Percentiles rank a stretch among this genome's conserved stretches.
These are phyloP conservation scores for Neofusicoccum kwambonambiense DNA, from an alignment of 2,329 filamentous ascomycete species.

Conservation along the genomic window DNA sequence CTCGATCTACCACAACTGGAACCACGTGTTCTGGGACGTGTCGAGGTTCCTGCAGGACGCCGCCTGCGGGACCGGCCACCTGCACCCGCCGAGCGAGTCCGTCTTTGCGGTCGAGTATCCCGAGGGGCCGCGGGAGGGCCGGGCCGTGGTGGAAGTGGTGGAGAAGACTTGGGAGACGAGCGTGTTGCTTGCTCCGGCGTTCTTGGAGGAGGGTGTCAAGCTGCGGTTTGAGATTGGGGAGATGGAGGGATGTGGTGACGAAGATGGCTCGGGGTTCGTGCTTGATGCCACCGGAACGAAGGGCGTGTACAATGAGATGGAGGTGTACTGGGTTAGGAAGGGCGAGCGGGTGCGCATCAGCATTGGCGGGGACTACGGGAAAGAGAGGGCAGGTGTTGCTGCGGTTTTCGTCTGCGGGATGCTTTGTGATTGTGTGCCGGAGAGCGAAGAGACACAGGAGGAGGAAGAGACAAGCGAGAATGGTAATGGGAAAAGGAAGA, in stretches of 20 bases:
- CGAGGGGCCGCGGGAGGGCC: background rate
- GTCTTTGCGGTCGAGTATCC: slow-evolving; percentile 1
- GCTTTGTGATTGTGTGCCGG: background rate
- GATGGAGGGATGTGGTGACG: background rate
- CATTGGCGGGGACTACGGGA: background rate
- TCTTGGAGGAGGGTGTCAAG: background rate
- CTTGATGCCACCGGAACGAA: background rate
- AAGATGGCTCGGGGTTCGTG: background rate
- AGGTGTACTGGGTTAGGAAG: background rate
- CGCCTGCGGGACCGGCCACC: background rate
- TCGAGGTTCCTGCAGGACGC: background rate
- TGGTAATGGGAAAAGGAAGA: background rate
- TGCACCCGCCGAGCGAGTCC: background rate
- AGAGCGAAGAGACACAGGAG: background rate
- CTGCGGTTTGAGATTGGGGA: background rate
- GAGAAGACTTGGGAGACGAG: background rate
- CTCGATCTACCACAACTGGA: background rate
- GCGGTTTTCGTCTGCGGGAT: background rate
- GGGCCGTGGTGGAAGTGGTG: background rate
- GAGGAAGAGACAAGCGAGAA: background rate
- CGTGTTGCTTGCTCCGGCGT: background rate
- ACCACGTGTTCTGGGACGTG: slow-evolving; percentile 8
- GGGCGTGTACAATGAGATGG: background rate
- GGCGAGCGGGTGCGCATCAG: background rate
- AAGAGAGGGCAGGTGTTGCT: background rate